Evolutionary conservation across 2,329 filamentous ascomycete species (phyloP), one percentile per base, ranked within the genome.

Genomic region (Talaromyces amestolkiae): DNA sequence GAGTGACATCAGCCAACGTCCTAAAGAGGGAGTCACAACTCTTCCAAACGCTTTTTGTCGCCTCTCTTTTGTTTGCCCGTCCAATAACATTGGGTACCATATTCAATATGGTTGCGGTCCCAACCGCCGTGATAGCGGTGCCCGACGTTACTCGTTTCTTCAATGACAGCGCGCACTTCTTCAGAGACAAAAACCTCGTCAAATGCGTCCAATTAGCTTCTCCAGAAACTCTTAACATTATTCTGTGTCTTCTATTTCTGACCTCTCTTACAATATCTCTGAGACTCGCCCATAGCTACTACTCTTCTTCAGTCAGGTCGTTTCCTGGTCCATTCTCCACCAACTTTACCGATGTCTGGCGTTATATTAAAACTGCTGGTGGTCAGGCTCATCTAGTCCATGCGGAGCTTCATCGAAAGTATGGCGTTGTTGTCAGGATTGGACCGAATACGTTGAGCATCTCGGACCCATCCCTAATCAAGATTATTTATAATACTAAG

Each of bases 381-480:
- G 84, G 86, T 58, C 82, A 85, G 51, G 85, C 90, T 11, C 89
- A 93, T 68, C 78, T 85, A 68, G 91, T 89, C 0, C 88, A 90
- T 63, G 83, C 88, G 59, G 81, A 78, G 10, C 81, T 94, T 1
- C 91, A 95, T 74, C 82, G 84, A 15, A 84, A 91, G 70, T 83
- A 92, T 79, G 91, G 91, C 43, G 85, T 90, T 70, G 82, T 93
- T 6, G 90, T 95, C 1, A 84, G 91, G 2, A 78, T 93, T 24
- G 91, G 91, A 0, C 91, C 91, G 0, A 93, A 93, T 68, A 81
- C 81, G 0, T 77, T 95, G 2, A 91, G 89, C 0, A 92, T 94
- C 70, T 86, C 89, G 6, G 85, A 92, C 69, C 90, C 91, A 0
- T 85, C 84, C 64, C 88, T 90, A 0, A 82, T 94, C 70, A 91